Evolutionary conservation across 352 stramenopile genomes (phyloP).

Genomic region (Pythium phragmitis): DNA sequence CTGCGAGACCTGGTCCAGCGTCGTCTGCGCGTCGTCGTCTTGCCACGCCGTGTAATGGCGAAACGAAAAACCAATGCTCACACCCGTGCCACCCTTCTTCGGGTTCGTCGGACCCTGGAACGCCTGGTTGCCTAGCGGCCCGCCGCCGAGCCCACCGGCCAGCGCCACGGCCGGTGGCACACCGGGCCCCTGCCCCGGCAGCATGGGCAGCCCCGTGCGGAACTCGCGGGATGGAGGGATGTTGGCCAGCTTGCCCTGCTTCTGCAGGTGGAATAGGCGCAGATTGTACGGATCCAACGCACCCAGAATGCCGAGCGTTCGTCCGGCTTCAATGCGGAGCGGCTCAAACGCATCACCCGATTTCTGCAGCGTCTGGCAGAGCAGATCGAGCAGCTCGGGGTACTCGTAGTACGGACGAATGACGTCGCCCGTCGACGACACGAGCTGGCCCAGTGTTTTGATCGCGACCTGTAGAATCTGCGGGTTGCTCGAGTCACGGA

Average conservation of each 20-base stretch:
- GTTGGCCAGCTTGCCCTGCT: conserved; percentile 71
- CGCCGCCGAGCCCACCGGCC: conserved; percentile 19
- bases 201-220: conserved; percentile 39
- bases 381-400: conserved; percentile 74
- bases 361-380: conserved; percentile 78
- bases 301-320: conserved; percentile 78
- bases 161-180: conserved; percentile 19
- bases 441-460: conserved; percentile 79
- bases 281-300: conserved; percentile 86
- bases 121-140: conserved; percentile 7
- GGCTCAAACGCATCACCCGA: conserved; percentile 76
- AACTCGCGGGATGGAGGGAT: conserved; percentile 71
- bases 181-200: conserved; percentile 12
- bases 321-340: conserved; percentile 75
- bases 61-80: conserved; percentile 26
- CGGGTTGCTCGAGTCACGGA: conserved; percentile 81
- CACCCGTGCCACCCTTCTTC: conserved; percentile 16
- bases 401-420: conserved; percentile 85
- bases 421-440: conserved; percentile 83
- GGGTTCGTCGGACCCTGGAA: conserved; percentile 1
- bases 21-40: conserved; percentile 48
- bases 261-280: conserved; percentile 78
- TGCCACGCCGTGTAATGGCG: conserved; percentile 14
- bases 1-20: conserved; percentile 39
- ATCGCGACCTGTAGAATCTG: conserved; percentile 86